Evolutionary conservation across 2,329 filamentous ascomycete genomes (phyloP).

Genomic region (Colletotrichum siamense): DNA sequence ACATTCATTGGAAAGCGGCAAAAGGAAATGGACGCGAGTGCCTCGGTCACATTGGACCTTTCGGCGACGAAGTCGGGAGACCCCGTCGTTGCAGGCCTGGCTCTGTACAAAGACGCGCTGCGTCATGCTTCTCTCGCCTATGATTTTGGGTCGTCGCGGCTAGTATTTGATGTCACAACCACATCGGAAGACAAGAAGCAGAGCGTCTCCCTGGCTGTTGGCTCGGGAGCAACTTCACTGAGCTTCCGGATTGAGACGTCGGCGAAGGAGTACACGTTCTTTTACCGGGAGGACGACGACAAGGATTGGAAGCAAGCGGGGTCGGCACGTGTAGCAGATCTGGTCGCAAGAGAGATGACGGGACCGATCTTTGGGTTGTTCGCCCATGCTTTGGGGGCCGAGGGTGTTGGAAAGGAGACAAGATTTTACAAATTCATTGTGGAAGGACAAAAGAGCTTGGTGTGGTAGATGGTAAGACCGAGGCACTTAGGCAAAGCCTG

Average conservation of each 20-base stretch:
- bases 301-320: not conserved
- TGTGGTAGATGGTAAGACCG: not conserved
- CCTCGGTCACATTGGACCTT: not conserved
- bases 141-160: not conserved
- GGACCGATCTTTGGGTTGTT: conserved; percentile 36
- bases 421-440: not conserved
- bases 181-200: not conserved
- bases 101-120: conserved; percentile 12
- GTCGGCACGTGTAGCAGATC: conserved; percentile 29
- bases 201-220: accelerated
- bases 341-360: conserved; percentile 36
- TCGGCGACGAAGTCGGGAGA: not conserved
- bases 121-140: not conserved
- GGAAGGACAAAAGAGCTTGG: not conserved
- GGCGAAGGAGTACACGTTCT: not conserved
- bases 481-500: not conserved
- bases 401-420: not conserved
- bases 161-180: not conserved
- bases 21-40: not conserved
- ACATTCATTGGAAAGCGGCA: conserved; percentile 8
- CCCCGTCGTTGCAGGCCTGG: not conserved
- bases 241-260: not conserved
- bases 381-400: not conserved
- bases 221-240: not conserved
- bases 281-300: not conserved